phyloP scores from a whole-genome alignment of 1,284 basidiomycete species.

The Blastosporella zonata region DNA sequence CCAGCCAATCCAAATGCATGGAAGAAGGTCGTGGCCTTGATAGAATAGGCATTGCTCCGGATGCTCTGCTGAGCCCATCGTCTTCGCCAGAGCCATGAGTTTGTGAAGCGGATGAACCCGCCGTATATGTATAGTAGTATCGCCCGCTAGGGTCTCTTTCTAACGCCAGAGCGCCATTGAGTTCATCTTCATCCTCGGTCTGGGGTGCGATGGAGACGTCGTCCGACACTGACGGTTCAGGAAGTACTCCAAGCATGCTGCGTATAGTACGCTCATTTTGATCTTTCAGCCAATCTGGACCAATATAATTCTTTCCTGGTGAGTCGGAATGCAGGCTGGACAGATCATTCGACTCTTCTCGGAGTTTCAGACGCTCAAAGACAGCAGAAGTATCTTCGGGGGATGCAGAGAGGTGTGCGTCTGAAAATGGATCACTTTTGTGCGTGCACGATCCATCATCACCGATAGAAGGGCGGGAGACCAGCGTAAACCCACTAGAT shows the following conservation, averaged over 20 bases:
- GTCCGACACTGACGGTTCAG: slow-evolving; percentile 58
- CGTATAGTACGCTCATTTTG: slow-evolving; percentile 68
- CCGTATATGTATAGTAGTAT: slow-evolving; percentile 73
- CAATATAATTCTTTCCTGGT: slow-evolving; percentile 56
- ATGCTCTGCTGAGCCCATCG: slow-evolving; percentile 32
- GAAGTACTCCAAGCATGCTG: slow-evolving; percentile 56
- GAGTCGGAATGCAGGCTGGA: slow-evolving; percentile 44
- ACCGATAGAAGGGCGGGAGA: slow-evolving; percentile 8
- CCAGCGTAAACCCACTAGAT: slow-evolving; percentile 13
- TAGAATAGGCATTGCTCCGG: slow-evolving; percentile 20
- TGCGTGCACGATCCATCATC: neutral
- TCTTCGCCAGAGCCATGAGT: slow-evolving; percentile 52
- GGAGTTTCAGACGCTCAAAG: slow-evolving; percentile 55
- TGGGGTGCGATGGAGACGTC: slow-evolving; percentile 41
- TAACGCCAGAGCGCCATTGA: slow-evolving; percentile 61
- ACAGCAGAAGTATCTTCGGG: slow-evolving; percentile 47
- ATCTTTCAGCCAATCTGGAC: slow-evolving; percentile 78
- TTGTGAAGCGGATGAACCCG: slow-evolving; percentile 46
- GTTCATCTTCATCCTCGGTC: slow-evolving; percentile 23
- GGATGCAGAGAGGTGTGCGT: slow-evolving; percentile 26
- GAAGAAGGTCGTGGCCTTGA: slow-evolving; percentile 50
- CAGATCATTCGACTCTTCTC: slow-evolving; percentile 41
- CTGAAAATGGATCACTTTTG: slow-evolving; percentile 28
- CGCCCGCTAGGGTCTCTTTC: slow-evolving; percentile 65
- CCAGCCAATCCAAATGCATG: slow-evolving; percentile 61